These are phyloP conservation scores for Ehretia macrophylla DNA, from an alignment of 257 asterid species.

Conservation along the genomic window DNA sequence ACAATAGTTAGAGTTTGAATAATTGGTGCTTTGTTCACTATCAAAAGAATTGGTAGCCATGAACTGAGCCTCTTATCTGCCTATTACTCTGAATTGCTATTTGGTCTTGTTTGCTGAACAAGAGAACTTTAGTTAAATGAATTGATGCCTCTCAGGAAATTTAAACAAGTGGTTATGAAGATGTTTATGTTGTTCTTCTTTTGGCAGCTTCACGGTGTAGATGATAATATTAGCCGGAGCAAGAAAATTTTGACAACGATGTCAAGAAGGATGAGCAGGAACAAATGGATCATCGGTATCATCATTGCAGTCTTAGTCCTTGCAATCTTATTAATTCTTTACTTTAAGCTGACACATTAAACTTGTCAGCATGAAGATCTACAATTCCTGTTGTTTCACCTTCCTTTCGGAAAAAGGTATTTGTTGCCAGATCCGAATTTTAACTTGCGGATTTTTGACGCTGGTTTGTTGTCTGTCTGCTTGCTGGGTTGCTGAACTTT, in stretches of 20 bases:
- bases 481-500: not conserved
- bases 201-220: constrained; percentile 78
- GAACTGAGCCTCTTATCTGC: no score
- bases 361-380: constrained; percentile 7
- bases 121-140: not conserved
- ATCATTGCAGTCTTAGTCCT: constrained; percentile 44
- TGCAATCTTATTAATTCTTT: constrained; percentile 57
- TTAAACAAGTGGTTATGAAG: not conserved
- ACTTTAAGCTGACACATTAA: constrained; percentile 57
- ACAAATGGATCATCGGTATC: constrained; percentile 62
- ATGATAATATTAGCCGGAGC: constrained; percentile 67
- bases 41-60: no score
- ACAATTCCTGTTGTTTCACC: not conserved
- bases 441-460: not conserved
- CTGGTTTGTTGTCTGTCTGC: not conserved
- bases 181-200: constrained; percentile 2
- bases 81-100: no score
- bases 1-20: no score
- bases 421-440: not conserved
- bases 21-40: no score
- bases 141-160: not conserved
- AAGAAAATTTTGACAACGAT: constrained; percentile 61
- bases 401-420: not conserved
- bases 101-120: no score
- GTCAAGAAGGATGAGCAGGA: constrained; percentile 79